Base-by-base conservation (phyloP, 192 early-diverging fungal species). In the Backusella liffmaniae region DNA sequence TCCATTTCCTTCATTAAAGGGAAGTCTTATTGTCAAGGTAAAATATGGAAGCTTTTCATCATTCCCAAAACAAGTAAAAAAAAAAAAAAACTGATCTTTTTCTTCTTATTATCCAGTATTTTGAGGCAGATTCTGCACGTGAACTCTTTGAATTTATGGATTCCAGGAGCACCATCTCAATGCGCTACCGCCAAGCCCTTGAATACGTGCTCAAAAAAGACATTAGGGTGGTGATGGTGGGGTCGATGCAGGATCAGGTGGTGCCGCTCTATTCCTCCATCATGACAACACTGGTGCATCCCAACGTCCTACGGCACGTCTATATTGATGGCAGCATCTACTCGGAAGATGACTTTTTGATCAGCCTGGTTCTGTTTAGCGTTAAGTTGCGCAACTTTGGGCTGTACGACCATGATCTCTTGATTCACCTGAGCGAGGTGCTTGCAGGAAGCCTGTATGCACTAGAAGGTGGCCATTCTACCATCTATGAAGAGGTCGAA, bases 131-230 rank as follows among this genome's bases (percentile, higher is more conserved):
- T 66, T 88, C 96, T 16, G 94, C 96, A 8, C 89, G 93, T 39
- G 96, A 99, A 78, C 82, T 99, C 23, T 99, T 99, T 86, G 94
- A 96, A 69, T 96, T 98, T 75, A 95, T 94, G 89, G 92, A 96
- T 72, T 88, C 92, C 1, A 89, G 85, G 29, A 90, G 91, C 9
- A 74, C 73, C 0, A 92, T 96, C 59, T 83, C 94, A 42, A 79
- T 84, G 76, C 86, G 86, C 35, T 99, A 95, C 68, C 86, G 91
- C 16, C 85, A 88, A 1, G 92, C 94, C 1, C 84, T 97, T 39
- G 80, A 82, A 39, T 84, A 83, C 0, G 83, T 96, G 6, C 81
- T 97, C 23, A 77, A 88, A 21, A 76, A 75, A 1, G 96, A 96
- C 3, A 86, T 94, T 9, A 85, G 93, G 18, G 79, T 94, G 32